A percentile compares a stretch with the other conserved stretches of the same genome.
Conservation (phyloP, 192 early-diverging fungal species). For the Chytriomyces confervae region DNA sequence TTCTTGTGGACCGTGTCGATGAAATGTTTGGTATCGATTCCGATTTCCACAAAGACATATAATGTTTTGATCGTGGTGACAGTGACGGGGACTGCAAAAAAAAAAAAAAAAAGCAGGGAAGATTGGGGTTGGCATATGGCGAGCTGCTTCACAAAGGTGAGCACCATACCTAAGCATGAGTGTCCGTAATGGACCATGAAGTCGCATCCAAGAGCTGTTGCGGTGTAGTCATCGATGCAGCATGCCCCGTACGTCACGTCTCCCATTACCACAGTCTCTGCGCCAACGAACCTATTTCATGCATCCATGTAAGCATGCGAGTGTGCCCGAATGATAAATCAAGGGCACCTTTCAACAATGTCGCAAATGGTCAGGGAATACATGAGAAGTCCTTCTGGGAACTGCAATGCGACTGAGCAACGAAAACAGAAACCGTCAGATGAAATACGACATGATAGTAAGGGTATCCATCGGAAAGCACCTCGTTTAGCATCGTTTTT, state of each 20-base stretch:
- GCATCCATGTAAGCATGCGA: slow-evolving; percentile 11
- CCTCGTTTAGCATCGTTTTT: slow-evolving; percentile 76
- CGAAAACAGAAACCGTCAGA: slow-evolving; percentile 4
- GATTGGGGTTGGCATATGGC: neutral
- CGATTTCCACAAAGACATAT: slow-evolving; percentile 99
- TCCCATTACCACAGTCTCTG: slow-evolving; percentile 95
- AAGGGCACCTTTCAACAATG: slow-evolving; percentile 77
- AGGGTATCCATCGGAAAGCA: slow-evolving; percentile 26
- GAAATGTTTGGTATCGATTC: slow-evolving; percentile 92
- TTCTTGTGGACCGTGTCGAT: slow-evolving; percentile 86
- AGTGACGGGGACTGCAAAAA: slow-evolving; percentile 80
- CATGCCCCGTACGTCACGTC: slow-evolving; percentile 99
- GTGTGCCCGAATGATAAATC: neutral
- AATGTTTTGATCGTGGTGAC: slow-evolving; percentile 93
- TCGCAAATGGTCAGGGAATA: slow-evolving; percentile 93
- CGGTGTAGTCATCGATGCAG: slow-evolving; percentile 97
- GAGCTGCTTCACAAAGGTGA: neutral
- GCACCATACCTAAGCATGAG: slow-evolving; percentile 77
- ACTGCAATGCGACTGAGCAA: slow-evolving; percentile 84
- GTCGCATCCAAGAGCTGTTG: slow-evolving; percentile 89
- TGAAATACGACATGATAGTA: neutral
- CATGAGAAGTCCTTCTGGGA: slow-evolving; percentile 96
- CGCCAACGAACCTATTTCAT: slow-evolving; percentile 67
- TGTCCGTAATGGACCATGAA: slow-evolving; percentile 99
- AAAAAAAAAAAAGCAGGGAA: neutral